These are phyloP conservation scores for Hanseniaspora guilliermondii DNA, from an alignment of 805 yeast genomes.

Conservation along the genomic window DNA sequence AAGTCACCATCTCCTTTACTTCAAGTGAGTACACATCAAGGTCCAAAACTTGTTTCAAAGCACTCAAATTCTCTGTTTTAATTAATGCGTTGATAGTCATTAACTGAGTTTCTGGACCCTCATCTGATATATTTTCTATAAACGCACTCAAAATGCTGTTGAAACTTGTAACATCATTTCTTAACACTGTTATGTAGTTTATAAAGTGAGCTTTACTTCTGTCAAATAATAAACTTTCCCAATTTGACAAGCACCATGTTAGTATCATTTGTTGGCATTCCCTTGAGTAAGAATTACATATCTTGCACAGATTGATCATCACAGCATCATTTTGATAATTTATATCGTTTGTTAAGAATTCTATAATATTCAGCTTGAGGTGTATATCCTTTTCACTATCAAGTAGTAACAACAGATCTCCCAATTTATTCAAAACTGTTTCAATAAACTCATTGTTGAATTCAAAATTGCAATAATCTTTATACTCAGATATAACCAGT, in stretches of 20 bases:
- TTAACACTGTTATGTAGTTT: neutral
- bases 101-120: slow-evolving; percentile 11
- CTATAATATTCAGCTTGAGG: neutral
- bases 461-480: slow-evolving; percentile 66
- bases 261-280: slow-evolving; percentile 2
- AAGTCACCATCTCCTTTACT: neutral
- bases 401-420: neutral
- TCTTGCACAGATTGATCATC: slow-evolving; percentile 7
- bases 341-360: slow-evolving; percentile 7
- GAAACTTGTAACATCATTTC: neutral
- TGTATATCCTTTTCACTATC: neutral
- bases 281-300: neutral
- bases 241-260: slow-evolving; percentile 7
- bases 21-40: slow-evolving; percentile 3
- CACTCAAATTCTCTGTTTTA: neutral
- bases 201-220: slow-evolving; percentile 6
- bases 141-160: neutral
- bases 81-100: slow-evolving; percentile 1
- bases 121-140: slow-evolving; percentile 5
- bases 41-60: neutral
- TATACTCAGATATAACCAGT: slow-evolving; percentile 52
- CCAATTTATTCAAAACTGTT: slow-evolving; percentile 3
- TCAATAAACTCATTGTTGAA: slow-evolving; percentile 68
- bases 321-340: slow-evolving; percentile 12
- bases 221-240: slow-evolving; percentile 5